phyloP scores from a whole-genome alignment of 495 filamentous ascomycete genomes.

The Trichoderma parareesei region DNA sequence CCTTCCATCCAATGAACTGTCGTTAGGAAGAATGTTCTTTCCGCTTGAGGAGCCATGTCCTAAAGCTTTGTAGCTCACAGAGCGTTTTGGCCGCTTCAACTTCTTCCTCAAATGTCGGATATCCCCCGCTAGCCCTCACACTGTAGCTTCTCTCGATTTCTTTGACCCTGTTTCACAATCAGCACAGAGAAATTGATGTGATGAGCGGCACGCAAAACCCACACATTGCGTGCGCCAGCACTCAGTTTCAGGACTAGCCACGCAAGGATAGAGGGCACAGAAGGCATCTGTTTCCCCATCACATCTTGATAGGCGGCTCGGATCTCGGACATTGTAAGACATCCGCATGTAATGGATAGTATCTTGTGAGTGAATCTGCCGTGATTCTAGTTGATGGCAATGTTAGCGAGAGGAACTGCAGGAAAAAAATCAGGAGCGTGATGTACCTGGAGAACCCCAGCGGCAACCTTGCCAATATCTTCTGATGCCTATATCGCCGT shows the following conservation, averaged over 20 bases:
- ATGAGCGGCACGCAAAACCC: background rate
- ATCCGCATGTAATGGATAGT: conserved; percentile 20
- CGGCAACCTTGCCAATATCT: conserved; percentile 32
- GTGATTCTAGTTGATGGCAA: conserved; percentile 17
- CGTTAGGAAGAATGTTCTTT: background rate
- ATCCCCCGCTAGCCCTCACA: conserved; percentile 16
- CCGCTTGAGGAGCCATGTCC: background rate
- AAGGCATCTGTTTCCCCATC: conserved; percentile 20
- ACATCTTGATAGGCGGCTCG: conserved; percentile 18
- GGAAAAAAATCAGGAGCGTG: background rate
- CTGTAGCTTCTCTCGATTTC: conserved; percentile 20
- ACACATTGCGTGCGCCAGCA: conserved; percentile 18
- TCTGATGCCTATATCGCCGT: conserved; percentile 20
- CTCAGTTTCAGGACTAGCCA: conserved; percentile 20
- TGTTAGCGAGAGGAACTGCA: background rate
- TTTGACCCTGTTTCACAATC: background rate
- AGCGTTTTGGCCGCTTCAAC: conserved; percentile 20
- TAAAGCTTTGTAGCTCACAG: conserved; percentile 19
- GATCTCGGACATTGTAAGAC: conserved; percentile 22
- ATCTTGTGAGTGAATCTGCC: conserved; percentile 21
- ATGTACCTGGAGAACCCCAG: conserved; percentile 25
- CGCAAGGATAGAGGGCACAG: conserved; percentile 18
- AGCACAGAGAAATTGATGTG: conserved; percentile 1
- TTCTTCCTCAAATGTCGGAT: conserved; percentile 18
- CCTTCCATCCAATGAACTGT: too few species aligned